phyloP scores from a whole-genome alignment of 495 filamentous ascomycete species.

The Staphylotrichum longicolle region DNA sequence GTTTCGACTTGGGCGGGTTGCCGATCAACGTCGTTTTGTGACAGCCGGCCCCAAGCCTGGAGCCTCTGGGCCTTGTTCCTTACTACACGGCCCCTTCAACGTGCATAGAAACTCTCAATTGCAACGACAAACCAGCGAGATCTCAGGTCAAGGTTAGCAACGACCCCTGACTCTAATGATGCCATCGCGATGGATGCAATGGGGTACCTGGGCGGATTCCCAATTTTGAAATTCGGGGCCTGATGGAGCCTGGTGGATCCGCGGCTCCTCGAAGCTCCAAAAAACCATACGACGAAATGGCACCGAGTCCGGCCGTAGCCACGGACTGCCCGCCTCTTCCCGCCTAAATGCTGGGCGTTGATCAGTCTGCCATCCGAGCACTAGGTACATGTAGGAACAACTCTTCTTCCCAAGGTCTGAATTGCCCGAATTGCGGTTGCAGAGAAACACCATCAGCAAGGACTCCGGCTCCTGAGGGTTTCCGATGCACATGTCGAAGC shows the following conservation, averaged over 20 bases:
- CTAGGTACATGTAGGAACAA: too few species aligned
- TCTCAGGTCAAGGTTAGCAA: not conserved
- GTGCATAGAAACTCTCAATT: not conserved
- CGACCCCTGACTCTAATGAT: not conserved
- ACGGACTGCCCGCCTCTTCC: not conserved
- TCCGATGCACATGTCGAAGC: too few species aligned
- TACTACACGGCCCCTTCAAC: too few species aligned
- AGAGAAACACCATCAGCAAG: too few species aligned
- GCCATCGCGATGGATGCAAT: constrained; percentile 11
- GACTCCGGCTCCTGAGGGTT: too few species aligned
- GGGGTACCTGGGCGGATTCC: constrained; percentile 5
- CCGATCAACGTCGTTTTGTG: constrained; percentile 1
- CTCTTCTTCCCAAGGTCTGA: too few species aligned
- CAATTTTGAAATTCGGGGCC: constrained; percentile 19
- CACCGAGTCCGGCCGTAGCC: constrained; percentile 17
- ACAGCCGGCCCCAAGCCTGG: not conserved
- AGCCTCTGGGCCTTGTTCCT: not conserved
- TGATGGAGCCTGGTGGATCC: constrained; percentile 15
- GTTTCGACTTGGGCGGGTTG: constrained; percentile 2
- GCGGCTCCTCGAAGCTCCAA: not conserved
- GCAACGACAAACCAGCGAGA: not conserved
- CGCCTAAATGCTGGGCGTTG: too few species aligned
- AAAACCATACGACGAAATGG: constrained; percentile 18
- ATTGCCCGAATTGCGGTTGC: too few species aligned
- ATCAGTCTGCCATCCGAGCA: too few species aligned